Conservation (phyloP, 129 eudicot species). For the Mikania micrantha region DNA sequence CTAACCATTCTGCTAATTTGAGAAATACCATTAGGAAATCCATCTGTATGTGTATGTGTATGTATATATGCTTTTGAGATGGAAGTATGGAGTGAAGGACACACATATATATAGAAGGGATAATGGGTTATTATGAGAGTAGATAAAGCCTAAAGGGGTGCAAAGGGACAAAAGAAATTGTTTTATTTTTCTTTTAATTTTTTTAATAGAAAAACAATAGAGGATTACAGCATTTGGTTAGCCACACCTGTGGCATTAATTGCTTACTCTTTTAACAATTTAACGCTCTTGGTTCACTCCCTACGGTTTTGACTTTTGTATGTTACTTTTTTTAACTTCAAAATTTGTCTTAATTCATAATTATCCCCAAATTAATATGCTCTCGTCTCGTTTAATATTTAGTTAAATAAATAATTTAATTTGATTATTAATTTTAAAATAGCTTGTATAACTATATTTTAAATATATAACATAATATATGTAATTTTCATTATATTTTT, state of each 20-base stretch:
- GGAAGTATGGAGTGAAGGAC: conserved; percentile 27
- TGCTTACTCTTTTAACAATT: conserved; percentile 11
- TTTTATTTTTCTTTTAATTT: not conserved
- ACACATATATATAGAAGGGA: conserved; percentile 16
- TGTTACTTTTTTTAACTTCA: too few relatives aligned
- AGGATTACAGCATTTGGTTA: conserved; percentile 36
- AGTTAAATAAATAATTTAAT: too few relatives aligned
- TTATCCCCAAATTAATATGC: too few relatives aligned
- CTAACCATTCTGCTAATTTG: conserved; percentile 51
- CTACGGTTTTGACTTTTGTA: conserved; percentile 13
- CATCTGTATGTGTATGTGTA: conserved; percentile 30
- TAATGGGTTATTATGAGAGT: conserved; percentile 30
- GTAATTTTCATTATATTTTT: too few relatives aligned
- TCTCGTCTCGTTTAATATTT: too few relatives aligned
- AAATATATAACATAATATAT: too few relatives aligned
- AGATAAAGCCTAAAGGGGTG: conserved; percentile 11
- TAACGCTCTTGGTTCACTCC: conserved; percentile 14
- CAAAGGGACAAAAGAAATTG: conserved; percentile 16
- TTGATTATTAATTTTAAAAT: too few relatives aligned
- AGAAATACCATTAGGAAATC: conserved; percentile 52
- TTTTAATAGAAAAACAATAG: not conserved
- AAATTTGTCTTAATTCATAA: too few relatives aligned
- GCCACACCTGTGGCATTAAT: conserved; percentile 43
- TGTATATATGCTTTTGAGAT: conserved; percentile 13
- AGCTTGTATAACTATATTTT: too few relatives aligned